Percentiles rank a stretch among this genome's conserved stretches.
Conservation (phyloP, 2,329 filamentous ascomycete species). For the Fusarium illudens region DNA sequence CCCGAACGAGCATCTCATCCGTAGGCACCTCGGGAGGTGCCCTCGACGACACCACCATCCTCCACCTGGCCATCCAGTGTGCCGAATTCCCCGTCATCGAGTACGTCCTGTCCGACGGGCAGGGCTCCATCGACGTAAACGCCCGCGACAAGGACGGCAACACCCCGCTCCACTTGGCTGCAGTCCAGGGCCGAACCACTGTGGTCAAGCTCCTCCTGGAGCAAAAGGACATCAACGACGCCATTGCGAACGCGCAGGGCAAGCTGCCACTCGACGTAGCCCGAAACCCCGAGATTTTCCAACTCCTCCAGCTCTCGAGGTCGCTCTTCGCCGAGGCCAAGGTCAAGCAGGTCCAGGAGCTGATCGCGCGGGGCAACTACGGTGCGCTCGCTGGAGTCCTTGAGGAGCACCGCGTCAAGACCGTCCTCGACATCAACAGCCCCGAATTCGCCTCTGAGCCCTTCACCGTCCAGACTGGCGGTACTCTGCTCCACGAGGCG, state of each 20-base stretch:
- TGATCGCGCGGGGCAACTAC: constrained; percentile 79
- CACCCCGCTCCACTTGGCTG: constrained; percentile 88
- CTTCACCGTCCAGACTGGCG: constrained; percentile 80
- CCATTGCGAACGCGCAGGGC: constrained; percentile 82
- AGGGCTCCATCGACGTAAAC: constrained; percentile 79
- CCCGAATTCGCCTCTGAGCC: constrained; percentile 87
- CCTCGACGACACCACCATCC: constrained; percentile 84
- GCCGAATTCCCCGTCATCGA: constrained; percentile 92
- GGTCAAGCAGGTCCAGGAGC: constrained; percentile 81
- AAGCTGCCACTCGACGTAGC: constrained; percentile 89
- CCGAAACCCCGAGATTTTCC: constrained; percentile 92
- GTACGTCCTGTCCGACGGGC: constrained; percentile 84
- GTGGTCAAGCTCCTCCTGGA: constrained; percentile 87
- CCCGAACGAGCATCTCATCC: constrained; percentile 66
- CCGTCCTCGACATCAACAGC: constrained; percentile 89
- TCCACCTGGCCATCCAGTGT: constrained; percentile 95
- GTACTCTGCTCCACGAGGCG: constrained; percentile 91
- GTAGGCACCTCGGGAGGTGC: constrained; percentile 54
- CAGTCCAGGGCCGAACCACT: constrained; percentile 79
- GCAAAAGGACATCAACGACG: constrained; percentile 85
- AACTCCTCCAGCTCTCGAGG: constrained; percentile 88
- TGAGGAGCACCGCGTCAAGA: constrained; percentile 85
- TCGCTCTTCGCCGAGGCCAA: constrained; percentile 91
- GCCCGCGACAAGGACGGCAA: constrained; percentile 93
- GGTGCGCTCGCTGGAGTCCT: constrained; percentile 80